Conservation (phyloP, 1,139 yeast species). For the Hanseniaspora uvarum region DNA sequence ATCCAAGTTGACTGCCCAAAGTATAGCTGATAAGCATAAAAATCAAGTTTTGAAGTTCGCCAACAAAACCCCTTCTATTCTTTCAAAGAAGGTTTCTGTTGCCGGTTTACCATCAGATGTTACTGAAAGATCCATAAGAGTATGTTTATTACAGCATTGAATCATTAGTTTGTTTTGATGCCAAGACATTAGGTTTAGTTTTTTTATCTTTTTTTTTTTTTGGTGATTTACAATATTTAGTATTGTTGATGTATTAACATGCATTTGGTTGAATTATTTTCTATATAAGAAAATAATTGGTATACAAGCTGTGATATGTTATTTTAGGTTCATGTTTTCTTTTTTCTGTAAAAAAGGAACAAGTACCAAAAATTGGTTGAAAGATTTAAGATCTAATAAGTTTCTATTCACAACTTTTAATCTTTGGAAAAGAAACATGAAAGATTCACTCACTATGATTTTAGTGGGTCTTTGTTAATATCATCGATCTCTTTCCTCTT, state of each 20-base stretch:
- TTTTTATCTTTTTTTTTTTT: background rate
- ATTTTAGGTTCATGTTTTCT: background rate
- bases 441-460: background rate
- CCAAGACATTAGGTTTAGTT: conserved; percentile 1
- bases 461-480: background rate
- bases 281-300: background rate
- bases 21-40: conserved; percentile 14
- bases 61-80: conserved; percentile 31
- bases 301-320: background rate
- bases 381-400: background rate
- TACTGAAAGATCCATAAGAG: conserved; percentile 68
- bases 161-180: conserved; percentile 3
- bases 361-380: background rate
- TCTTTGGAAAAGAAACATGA: background rate
- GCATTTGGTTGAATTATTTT: background rate
- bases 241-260: background rate
- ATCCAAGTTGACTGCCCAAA: conserved; percentile 20
- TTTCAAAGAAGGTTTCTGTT: conserved; percentile 66
- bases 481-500: background rate
- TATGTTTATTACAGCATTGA: conserved; percentile 39
- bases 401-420: background rate
- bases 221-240: background rate
- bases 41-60: conserved; percentile 6
- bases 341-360: background rate
- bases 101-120: conserved; percentile 72